Base-by-base conservation (phyloP, 345 rosid genomes). In the Ailanthus altissimus region DNA sequence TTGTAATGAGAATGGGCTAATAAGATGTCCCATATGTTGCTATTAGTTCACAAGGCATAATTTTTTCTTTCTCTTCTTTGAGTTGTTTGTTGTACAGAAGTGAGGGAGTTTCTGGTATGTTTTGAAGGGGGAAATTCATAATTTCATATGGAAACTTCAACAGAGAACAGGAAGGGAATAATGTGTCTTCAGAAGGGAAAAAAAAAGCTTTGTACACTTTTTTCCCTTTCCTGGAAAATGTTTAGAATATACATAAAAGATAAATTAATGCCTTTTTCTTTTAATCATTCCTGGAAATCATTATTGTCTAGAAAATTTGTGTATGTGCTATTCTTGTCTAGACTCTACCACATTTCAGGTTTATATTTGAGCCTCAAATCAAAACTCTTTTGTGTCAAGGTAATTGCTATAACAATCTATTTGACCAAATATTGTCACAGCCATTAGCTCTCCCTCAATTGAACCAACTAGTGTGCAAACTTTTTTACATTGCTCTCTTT, bases 1-100 rank as follows among this genome's bases (percentile, higher is more conserved):
- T 83, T 97, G 98, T 77, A 92, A 97, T 82, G 99, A 97, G 77
- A 97, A 97, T 81, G 98, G 99, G 36, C 85, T 97, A 38, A 82
- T 89, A 23, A 86, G 97, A 23, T 97, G 98, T 57, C 97, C 94
- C 14, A 74, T 88, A 67, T 85, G 97, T 77, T 95, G 94, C 81
- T 83, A 82, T 79, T 75, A 78, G 74, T 16, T 66, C 72, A 58
- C 47, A 66, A 42, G 8, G 40, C n/a, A 36, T 10, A 1, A n/a
- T 38, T 38, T 38, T 63, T n/a, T 62, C 2, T 61, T 53, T 49
- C 1, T 40, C 0, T 2, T 16, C 18, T 80, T 45, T 73, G 76
- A 72, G 75, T 67, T 80, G 74, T 9, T 80, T 87, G 71, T 18
- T 83, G 89, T 86, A 89, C 78, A 85, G 82, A 0, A 38, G 11